A percentile compares a stretch with the other conserved stretches of the same genome.
phyloP scores from a whole-genome alignment of 176 grass and related monocot species.

The Ampelocalamus luodianensis region DNA sequence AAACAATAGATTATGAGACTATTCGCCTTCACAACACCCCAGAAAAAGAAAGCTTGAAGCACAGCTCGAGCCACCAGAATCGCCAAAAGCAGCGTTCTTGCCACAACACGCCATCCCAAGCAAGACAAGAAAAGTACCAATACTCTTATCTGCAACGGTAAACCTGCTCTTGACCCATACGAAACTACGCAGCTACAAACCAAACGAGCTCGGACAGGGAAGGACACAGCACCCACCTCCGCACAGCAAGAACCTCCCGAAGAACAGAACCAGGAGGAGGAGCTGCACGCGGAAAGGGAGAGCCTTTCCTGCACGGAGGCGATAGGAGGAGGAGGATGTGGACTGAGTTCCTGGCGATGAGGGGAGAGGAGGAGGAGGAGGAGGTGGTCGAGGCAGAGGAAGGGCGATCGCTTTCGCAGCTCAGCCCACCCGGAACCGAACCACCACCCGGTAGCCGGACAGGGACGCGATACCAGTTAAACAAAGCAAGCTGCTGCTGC shows the following conservation, averaged over 20 bases:
- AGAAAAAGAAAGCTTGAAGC: constrained; percentile 40
- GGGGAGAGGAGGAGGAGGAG: neutral
- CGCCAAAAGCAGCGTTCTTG: constrained; percentile 43
- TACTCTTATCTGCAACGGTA: constrained; percentile 14
- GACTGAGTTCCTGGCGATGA: constrained; percentile 15
- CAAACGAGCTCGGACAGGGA: neutral
- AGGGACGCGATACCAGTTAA: constrained; percentile 60
- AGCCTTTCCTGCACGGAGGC: constrained; percentile 29
- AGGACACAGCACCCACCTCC: constrained; percentile 28
- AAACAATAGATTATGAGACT: constrained; percentile 18
- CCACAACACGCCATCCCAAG: constrained; percentile 31
- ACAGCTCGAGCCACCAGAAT: constrained; percentile 49
- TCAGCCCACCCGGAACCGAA: constrained; percentile 56
- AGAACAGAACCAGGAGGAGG: neutral
- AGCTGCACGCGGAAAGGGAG: neutral
- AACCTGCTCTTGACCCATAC: neutral
- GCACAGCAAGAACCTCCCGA: neutral
- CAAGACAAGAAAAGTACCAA: neutral
- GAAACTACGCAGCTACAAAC: neutral
- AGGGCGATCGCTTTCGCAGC: constrained; percentile 51
- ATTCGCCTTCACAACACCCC: constrained; percentile 40
- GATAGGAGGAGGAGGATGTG: neutral
- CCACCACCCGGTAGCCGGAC: constrained; percentile 62
- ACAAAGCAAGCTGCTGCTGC: neutral
- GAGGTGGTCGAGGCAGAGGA: neutral